phyloP scores from a whole-genome alignment of 1,284 basidiomycete species.

The Tausonia pullulans region DNA sequence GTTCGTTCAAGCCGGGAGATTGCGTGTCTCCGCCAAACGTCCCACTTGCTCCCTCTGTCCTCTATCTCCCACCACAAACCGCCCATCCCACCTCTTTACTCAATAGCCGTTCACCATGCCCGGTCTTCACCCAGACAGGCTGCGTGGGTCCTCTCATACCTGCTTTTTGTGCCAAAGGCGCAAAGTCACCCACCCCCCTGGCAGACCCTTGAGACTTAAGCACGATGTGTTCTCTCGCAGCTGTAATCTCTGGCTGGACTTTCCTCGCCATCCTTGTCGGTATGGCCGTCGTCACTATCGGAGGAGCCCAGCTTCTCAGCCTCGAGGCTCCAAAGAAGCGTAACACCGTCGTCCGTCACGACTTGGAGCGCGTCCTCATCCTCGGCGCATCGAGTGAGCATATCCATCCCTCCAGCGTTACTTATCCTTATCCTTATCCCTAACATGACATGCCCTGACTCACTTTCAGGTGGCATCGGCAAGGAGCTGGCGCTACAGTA shows the following conservation, averaged over 20 bases:
- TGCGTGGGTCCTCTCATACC: too few relatives aligned
- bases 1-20: too few relatives aligned
- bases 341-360: slow-evolving; percentile 30
- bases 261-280: slow-evolving; percentile 1
- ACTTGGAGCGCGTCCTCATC: slow-evolving; percentile 59
- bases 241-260: background rate
- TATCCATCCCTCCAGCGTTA: background rate
- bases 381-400: slow-evolving; percentile 57
- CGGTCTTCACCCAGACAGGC: too few relatives aligned
- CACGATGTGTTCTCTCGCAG: too few relatives aligned
- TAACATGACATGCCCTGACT: background rate
- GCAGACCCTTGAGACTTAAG: too few relatives aligned
- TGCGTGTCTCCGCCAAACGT: too few relatives aligned
- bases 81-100: too few relatives aligned
- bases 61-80: too few relatives aligned
- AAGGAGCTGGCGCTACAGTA: slow-evolving; percentile 60
- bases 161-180: too few relatives aligned
- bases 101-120: too few relatives aligned
- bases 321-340: slow-evolving; percentile 14
- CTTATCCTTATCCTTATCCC: background rate
- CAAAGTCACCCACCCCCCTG: too few relatives aligned
- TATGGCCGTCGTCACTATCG: background rate
- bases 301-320: background rate
- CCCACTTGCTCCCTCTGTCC: too few relatives aligned
- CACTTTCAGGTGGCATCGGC: slow-evolving; percentile 50